phyloP scores from a whole-genome alignment of 116 monocot species.

The Posidonia oceanica region DNA sequence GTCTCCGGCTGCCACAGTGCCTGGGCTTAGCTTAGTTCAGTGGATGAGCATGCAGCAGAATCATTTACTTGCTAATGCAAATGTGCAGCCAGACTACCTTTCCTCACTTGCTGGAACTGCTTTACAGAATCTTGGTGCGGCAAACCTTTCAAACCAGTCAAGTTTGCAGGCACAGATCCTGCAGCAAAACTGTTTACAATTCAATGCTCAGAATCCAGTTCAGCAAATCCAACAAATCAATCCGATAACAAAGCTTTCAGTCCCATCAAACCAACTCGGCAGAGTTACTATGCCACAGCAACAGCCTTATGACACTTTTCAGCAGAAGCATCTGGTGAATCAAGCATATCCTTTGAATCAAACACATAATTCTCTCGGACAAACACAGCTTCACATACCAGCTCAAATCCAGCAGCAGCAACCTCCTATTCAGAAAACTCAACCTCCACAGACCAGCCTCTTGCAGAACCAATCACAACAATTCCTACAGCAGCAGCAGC shows the following conservation, averaged over 20 bases:
- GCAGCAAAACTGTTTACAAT: slow-evolving; percentile 45
- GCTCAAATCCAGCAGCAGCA: slow-evolving; percentile 36
- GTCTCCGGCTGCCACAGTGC: slow-evolving; percentile 50
- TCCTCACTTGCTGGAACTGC: slow-evolving; percentile 30
- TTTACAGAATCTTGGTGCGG: slow-evolving; percentile 38
- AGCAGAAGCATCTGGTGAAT: slow-evolving; percentile 25
- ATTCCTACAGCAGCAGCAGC: slow-evolving; percentile 9
- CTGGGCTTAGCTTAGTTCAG: slow-evolving; percentile 59
- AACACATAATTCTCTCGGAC: slow-evolving; percentile 12
- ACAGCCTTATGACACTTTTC: slow-evolving; percentile 27
- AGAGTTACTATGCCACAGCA: slow-evolving; percentile 19
- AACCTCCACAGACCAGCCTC: neutral
- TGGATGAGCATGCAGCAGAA: slow-evolving; percentile 89
- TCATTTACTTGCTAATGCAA: slow-evolving; percentile 26
- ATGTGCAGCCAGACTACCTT: slow-evolving; percentile 39
- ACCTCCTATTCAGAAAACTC: slow-evolving; percentile 4
- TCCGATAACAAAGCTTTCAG: slow-evolving; percentile 32
- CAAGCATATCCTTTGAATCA: slow-evolving; percentile 41
- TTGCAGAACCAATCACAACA: slow-evolving; percentile 7
- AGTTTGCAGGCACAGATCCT: slow-evolving; percentile 37
- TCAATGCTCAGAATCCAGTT: slow-evolving; percentile 25
- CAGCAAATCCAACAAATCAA: slow-evolving; percentile 40
- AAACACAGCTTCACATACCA: slow-evolving; percentile 4
- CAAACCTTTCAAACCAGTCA: slow-evolving; percentile 45
- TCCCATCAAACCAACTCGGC: slow-evolving; percentile 32